Conservation (phyloP, 2,329 filamentous ascomycete genomes). For the Exophiala dermatitidis region DNA sequence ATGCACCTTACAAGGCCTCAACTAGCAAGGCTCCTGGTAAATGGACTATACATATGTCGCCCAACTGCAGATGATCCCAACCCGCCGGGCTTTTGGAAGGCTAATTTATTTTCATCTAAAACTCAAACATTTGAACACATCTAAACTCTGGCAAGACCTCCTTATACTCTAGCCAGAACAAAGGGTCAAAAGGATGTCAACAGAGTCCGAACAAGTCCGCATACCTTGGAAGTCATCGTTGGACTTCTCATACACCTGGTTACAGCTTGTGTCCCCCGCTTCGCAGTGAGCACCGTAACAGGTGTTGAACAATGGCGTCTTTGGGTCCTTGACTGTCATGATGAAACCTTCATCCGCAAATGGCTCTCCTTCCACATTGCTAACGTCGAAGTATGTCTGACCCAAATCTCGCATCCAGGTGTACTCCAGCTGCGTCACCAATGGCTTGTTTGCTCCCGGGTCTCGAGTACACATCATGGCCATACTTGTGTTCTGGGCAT, state of each 20-base stretch:
- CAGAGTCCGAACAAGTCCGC: slow-evolving; percentile 13
- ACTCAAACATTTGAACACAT: neutral
- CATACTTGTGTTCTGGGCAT: neutral
- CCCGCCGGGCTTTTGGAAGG: too few species aligned
- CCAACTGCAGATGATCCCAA: too few species aligned
- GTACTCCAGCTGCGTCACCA: slow-evolving; percentile 32
- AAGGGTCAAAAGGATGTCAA: slow-evolving; percentile 7
- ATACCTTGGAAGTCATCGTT: slow-evolving; percentile 19
- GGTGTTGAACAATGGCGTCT: neutral
- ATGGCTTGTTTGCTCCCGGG: neutral
- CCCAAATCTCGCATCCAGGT: slow-evolving; percentile 30
- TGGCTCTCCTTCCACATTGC: slow-evolving; percentile 37
- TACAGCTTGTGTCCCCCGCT: slow-evolving; percentile 7
- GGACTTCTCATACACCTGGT: slow-evolving; percentile 11
- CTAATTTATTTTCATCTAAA: too few species aligned
- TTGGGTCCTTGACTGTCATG: slow-evolving; percentile 5
- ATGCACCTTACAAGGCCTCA: too few species aligned
- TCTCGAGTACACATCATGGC: slow-evolving; percentile 15
- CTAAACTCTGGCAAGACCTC: neutral
- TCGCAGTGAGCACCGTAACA: slow-evolving; percentile 9
- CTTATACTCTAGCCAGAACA: slow-evolving; percentile 4
- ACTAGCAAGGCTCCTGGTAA: too few species aligned
- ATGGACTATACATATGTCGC: too few species aligned
- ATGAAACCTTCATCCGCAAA: slow-evolving; percentile 29
- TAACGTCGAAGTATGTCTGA: slow-evolving; percentile 37